Evolutionary conservation across 2,329 filamentous ascomycete genomes (phyloP).

Genomic region (Diaporthe eres): DNA sequence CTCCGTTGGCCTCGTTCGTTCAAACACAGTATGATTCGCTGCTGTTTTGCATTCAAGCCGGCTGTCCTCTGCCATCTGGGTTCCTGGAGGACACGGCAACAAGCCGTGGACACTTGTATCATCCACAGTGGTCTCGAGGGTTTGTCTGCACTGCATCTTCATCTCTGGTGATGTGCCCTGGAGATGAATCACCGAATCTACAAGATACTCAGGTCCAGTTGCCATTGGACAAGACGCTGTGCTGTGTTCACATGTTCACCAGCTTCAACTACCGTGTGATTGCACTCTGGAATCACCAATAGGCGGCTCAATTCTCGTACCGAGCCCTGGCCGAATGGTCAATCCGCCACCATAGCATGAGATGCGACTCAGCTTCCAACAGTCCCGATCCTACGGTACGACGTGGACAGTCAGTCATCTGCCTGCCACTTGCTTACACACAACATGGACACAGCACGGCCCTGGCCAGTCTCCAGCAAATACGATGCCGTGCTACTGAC

Average conservation of each 20-base stretch:
- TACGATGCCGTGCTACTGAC: conserved; percentile 25
- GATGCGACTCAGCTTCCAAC: conserved; percentile 33
- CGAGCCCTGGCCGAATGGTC: neutral
- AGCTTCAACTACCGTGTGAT: neutral
- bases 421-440: conserved; percentile 11
- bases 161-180: neutral
- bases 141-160: neutral
- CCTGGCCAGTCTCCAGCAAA: conserved; percentile 32
- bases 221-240: neutral
- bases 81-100: neutral
- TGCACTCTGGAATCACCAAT: neutral
- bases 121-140: neutral
- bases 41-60: neutral
- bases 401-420: conserved; percentile 37
- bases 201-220: neutral
- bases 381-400: conserved; percentile 30
- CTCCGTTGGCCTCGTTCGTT: conserved; percentile 10
- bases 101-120: neutral
- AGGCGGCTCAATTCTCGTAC: neutral
- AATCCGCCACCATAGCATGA: conserved; percentile 11
- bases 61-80: neutral
- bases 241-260: conserved; percentile 11
- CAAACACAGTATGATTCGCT: conserved; percentile 4
- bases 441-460: conserved; percentile 5
- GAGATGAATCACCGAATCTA: neutral